These are phyloP conservation scores for Litsea cubeba DNA, from an alignment of 164 flowering plant species.

Conservation along the genomic window DNA sequence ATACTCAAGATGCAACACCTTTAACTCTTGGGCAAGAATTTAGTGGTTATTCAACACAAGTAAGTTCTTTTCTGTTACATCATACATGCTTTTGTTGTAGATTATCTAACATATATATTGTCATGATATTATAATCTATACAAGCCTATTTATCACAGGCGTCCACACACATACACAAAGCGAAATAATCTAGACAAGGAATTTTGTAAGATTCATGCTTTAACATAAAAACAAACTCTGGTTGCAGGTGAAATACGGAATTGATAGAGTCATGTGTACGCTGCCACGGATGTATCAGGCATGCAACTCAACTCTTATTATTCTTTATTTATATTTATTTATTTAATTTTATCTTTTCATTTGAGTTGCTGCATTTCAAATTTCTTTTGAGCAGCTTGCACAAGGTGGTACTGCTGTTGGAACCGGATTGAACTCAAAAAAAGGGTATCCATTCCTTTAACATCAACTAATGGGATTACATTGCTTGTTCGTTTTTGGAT, in stretches of 20 bases:
- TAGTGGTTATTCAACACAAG: constrained; percentile 95
- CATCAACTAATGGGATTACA: neutral
- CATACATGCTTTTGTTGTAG: neutral
- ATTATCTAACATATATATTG: neutral
- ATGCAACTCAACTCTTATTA: constrained; percentile 1
- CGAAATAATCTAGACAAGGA: neutral
- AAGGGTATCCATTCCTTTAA: constrained; percentile 51
- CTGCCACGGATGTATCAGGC: constrained; percentile 97
- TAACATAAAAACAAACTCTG: constrained; percentile 1
- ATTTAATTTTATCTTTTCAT: too few relatives aligned
- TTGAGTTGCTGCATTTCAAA: constrained; percentile 17
- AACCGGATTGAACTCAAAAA: constrained; percentile 94
- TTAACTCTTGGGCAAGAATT: constrained; percentile 98
- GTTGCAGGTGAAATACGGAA: constrained; percentile 86
- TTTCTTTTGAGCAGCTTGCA: constrained; percentile 67
- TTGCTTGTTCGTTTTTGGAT: neutral
- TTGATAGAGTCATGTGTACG: constrained; percentile 66
- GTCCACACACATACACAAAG: neutral
- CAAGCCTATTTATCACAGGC: neutral
- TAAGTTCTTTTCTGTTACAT: constrained; percentile 21
- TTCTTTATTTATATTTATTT: neutral
- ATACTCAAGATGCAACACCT: constrained; percentile 99
- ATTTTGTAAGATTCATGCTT: neutral
- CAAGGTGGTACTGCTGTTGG: constrained; percentile 99
- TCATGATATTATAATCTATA: neutral